Evolutionary conservation across 129 eudicot species (phyloP), one percentile per base, ranked within the genome.

Genomic region (Tagetes erecta): DNA sequence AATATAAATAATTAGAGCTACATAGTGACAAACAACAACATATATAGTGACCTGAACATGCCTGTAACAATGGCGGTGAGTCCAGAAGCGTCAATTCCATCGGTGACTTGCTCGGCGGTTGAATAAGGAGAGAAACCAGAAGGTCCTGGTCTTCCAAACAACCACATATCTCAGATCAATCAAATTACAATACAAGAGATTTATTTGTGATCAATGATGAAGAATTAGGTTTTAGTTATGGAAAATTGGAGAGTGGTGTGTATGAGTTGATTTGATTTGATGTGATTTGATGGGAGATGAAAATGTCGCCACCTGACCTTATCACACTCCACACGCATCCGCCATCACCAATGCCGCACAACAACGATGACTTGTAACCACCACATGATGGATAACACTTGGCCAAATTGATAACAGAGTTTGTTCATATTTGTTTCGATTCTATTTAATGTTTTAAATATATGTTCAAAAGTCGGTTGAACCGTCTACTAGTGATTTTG

Each of bases 61-160:
- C 96, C 98, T 51, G 98, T 92, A 78, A 92, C 98, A 71, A 92
- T 92, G 84, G 98, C 98, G 45, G 98, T 92, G 85, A 92, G 96
- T 46, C 87, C 95, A 58, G 96, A 80, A 35, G 81, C 97, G 47
- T 91, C 97, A 42, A 91, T 78, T 27, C 88, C 97, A 72, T 78
- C 5, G 63, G 97, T 88, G 30, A 91, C 95, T 65, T 86, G 82
- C 64, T 86, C 90, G 30, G 97, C 97, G n/a, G 97, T 91, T 27
- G 95, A 88, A 50, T 78, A 63, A 1, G 76, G 36, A 10, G 92
- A 88, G 80, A 91, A 91, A 13, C 97, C 97, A 68, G 97, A 91
- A 6, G 91, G 77, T 2, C 97, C 90, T 80, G 90, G 75, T 74
- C 84, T 84, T 52, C 81, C 53, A 42, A 84, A 82, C 33, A 67